Conservation (phyloP, 805 yeast species). For the Saccharomyces eubayanus region DNA sequence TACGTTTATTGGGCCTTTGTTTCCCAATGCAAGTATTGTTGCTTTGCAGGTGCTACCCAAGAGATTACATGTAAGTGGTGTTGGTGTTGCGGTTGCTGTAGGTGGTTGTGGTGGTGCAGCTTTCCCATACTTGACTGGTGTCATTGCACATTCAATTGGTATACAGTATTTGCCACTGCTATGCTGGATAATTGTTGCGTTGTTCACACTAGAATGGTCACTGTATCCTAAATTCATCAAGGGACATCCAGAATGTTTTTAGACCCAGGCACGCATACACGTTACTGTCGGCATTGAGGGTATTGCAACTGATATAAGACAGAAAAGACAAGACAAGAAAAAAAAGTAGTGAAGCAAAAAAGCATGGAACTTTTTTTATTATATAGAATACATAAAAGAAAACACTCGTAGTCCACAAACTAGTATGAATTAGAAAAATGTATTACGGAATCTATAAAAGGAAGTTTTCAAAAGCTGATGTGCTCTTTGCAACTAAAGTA, state of each 20-base stretch:
- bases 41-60: slow-evolving; percentile 56
- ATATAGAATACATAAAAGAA: not conserved
- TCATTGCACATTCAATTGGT: slow-evolving; percentile 21
- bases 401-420: not conserved
- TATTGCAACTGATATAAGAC: not conserved
- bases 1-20: slow-evolving; percentile 57
- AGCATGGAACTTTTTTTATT: not conserved
- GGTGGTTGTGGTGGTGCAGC: slow-evolving; percentile 83
- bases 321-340: not conserved
- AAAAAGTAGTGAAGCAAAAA: not conserved
- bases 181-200: slow-evolving; percentile 18
- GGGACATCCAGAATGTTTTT: slow-evolving; percentile 17
- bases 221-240: slow-evolving; percentile 23
- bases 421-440: not conserved
- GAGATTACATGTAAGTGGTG: slow-evolving; percentile 51
- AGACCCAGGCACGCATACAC: not conserved
- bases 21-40: slow-evolving; percentile 64
- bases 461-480: not conserved
- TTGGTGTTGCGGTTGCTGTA: slow-evolving; percentile 67
- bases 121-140: slow-evolving; percentile 59
- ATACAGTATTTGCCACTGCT: slow-evolving; percentile 23
- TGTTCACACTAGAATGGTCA: slow-evolving; percentile 20
- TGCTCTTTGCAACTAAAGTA: not conserved
- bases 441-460: not conserved
- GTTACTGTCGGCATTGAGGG: not conserved